phyloP scores from a whole-genome alignment of 352 stramenopile species.

The Phytophthora crassamura region DNA sequence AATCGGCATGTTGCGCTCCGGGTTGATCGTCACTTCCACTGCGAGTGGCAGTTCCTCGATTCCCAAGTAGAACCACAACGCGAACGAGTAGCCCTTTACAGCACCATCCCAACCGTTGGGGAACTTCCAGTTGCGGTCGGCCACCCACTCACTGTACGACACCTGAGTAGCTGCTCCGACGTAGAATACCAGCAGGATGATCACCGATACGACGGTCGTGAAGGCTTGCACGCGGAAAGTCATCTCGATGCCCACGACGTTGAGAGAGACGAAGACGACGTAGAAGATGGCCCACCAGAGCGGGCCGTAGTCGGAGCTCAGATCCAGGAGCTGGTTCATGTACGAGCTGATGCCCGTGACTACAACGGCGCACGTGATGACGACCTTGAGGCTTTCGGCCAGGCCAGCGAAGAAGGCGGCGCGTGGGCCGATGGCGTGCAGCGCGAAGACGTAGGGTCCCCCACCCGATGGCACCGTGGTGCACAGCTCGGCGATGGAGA shows the following conservation, averaged over 20 bases:
- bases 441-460: slow-evolving; percentile 71
- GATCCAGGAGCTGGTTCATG: slow-evolving; percentile 59
- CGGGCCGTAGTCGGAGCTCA: slow-evolving; percentile 46
- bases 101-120: slow-evolving; percentile 53
- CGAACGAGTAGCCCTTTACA: slow-evolving; percentile 66
- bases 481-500: slow-evolving; percentile 76
- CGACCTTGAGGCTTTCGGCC: slow-evolving; percentile 74
- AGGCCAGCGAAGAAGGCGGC: slow-evolving; percentile 70
- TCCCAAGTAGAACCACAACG: slow-evolving; percentile 76
- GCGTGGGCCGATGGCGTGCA: slow-evolving; percentile 59
- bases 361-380: slow-evolving; percentile 67
- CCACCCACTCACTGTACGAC: slow-evolving; percentile 64
- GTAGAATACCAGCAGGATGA: slow-evolving; percentile 75
- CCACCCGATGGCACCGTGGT: slow-evolving; percentile 59
- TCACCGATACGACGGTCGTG: slow-evolving; percentile 59
- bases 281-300: slow-evolving; percentile 74
- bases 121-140: slow-evolving; percentile 53
- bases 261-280: slow-evolving; percentile 65
- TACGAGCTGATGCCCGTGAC: slow-evolving; percentile 74
- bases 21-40: slow-evolving; percentile 72
- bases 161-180: slow-evolving; percentile 60
- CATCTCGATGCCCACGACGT: slow-evolving; percentile 65
- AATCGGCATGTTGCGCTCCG: slow-evolving; percentile 62
- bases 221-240: slow-evolving; percentile 72
- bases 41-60: slow-evolving; percentile 74